These are phyloP conservation scores for Chenopodium album DNA, from an alignment of 148 eudicot species.

Conservation along the genomic window DNA sequence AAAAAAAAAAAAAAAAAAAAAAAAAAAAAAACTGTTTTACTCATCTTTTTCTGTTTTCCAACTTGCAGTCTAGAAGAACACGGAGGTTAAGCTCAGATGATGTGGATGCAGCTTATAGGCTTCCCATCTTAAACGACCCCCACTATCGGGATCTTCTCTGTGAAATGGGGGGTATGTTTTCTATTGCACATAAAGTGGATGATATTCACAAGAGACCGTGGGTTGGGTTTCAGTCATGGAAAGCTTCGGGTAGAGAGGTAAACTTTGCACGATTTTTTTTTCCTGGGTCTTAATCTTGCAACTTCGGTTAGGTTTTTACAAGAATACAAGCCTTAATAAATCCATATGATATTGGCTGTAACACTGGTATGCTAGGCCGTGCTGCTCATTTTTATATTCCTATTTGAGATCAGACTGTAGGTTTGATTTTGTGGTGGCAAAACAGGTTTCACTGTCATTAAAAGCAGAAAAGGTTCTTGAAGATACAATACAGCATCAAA, in stretches of 20 bases:
- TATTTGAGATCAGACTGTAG: slow-evolving; percentile 22
- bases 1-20: too few relatives aligned
- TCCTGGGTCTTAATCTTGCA: slow-evolving; percentile 4
- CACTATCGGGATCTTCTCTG: slow-evolving; percentile 61
- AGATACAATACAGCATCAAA: slow-evolving; percentile 52
- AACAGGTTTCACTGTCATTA: slow-evolving; percentile 73
- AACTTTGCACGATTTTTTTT: background rate
- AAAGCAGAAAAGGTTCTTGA: slow-evolving; percentile 77
- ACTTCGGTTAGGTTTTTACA: background rate
- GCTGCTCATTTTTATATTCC: slow-evolving; percentile 20
- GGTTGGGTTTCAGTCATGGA: slow-evolving; percentile 98
- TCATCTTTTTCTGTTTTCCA: slow-evolving; percentile 20
- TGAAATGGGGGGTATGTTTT: slow-evolving; percentile 86
- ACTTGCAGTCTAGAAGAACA: slow-evolving; percentile 55
- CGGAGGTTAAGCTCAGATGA: slow-evolving; percentile 90
- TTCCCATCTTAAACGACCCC: slow-evolving; percentile 71
- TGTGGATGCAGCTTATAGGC: slow-evolving; percentile 88
- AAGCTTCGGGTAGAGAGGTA: slow-evolving; percentile 88
- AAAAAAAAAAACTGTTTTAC: background rate
- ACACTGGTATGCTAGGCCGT: slow-evolving; percentile 7
- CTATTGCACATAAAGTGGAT: slow-evolving; percentile 75
- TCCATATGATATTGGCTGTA: background rate
- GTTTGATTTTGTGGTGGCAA: slow-evolving; percentile 28
- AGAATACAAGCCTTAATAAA: background rate
- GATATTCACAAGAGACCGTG: slow-evolving; percentile 80